phyloP scores from a whole-genome alignment of 352 stramenopile genomes.

The Salisapilia sapeloensis region DNA sequence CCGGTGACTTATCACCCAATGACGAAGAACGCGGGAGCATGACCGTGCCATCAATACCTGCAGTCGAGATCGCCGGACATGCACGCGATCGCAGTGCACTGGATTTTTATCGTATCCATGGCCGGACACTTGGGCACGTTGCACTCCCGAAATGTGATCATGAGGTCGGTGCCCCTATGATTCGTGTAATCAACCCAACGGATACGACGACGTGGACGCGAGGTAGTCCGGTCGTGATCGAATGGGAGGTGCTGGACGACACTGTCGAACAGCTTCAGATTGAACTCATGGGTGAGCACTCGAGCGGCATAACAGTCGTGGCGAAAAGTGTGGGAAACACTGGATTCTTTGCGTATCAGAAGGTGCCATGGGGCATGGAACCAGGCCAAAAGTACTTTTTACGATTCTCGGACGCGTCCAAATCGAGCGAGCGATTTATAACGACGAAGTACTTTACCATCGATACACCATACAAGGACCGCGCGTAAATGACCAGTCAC shows the following conservation, averaged over 20 bases:
- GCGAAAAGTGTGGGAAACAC: slow-evolving; percentile 37
- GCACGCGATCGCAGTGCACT: too few species aligned
- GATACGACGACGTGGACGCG: slow-evolving; percentile 45
- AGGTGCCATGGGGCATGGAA: slow-evolving; percentile 75
- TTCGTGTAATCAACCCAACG: slow-evolving; percentile 19
- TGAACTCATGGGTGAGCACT: slow-evolving; percentile 48
- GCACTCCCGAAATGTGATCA: background rate
- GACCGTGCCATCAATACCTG: too few species aligned
- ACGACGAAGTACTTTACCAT: slow-evolving; percentile 57
- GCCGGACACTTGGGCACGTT: too few species aligned
- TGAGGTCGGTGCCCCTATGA: slow-evolving; percentile 11
- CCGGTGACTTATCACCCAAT: too few species aligned
- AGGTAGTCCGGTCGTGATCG: slow-evolving; percentile 43
- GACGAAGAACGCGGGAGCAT: too few species aligned
- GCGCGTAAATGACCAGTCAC: background rate
- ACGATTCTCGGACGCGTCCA: slow-evolving; percentile 23
- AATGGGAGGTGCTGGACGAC: slow-evolving; percentile 51
- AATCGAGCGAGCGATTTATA: slow-evolving; percentile 23
- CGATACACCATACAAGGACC: slow-evolving; percentile 17
- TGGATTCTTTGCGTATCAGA: slow-evolving; percentile 46
- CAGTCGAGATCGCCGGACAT: too few species aligned
- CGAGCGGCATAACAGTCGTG: slow-evolving; percentile 46
- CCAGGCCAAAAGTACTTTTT: slow-evolving; percentile 66
- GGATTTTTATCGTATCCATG: too few species aligned
- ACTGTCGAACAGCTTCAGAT: slow-evolving; percentile 31